These are phyloP conservation scores for Primulina huaijiensis DNA, from an alignment of 257 asterid genomes.

Conservation along the genomic window DNA sequence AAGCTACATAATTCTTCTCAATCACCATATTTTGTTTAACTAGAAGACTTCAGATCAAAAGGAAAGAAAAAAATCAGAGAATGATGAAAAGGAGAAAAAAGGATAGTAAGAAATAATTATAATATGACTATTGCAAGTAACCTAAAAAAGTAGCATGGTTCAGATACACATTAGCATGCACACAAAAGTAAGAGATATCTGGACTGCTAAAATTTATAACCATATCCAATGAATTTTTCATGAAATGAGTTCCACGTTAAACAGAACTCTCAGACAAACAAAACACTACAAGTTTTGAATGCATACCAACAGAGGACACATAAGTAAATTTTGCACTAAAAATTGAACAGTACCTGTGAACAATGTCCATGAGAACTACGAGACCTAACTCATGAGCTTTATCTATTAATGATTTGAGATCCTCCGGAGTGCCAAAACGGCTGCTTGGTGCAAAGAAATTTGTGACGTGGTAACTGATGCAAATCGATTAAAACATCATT, in stretches of 20 bases:
- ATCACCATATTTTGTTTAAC: not conserved
- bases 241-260: conserved; percentile 17
- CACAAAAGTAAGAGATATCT: not conserved
- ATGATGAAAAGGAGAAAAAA: not conserved
- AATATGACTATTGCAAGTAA: conserved; percentile 16
- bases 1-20: not conserved
- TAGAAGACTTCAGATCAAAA: not conserved
- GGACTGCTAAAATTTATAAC: not conserved
- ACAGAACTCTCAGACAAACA: conserved; percentile 17
- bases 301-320: conserved; percentile 15
- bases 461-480: conserved; percentile 90
- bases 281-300: conserved; percentile 8
- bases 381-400: conserved; percentile 96
- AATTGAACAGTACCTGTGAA: conserved; percentile 69
- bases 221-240: not conserved
- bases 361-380: conserved; percentile 96
- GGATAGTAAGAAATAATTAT: not conserved
- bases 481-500: conserved; percentile 19
- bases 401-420: conserved; percentile 91
- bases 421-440: conserved; percentile 97
- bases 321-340: conserved; percentile 4
- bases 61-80: no score
- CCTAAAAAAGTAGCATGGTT: not conserved
- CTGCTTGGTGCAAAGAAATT: conserved; percentile 99
- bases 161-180: not conserved